phyloP scores from a whole-genome alignment of 2,329 filamentous ascomycete genomes.

The Diaporthe velutina region DNA sequence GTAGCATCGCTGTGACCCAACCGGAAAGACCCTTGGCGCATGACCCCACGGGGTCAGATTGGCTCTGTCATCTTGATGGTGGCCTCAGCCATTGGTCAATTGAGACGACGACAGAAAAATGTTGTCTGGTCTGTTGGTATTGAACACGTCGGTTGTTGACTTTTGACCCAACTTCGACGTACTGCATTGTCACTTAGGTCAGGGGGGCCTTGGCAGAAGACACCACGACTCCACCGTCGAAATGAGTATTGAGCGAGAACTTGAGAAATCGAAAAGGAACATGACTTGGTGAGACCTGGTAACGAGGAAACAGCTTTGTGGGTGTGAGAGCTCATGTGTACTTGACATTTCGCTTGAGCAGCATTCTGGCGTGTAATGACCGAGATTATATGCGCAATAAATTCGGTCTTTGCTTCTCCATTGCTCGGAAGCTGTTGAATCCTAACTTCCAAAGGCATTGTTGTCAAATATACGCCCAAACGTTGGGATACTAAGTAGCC shows the following conservation, averaged over 20 bases:
- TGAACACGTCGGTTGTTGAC: constrained; percentile 10
- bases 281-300: not conserved
- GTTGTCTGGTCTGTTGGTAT: not conserved
- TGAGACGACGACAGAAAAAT: not conserved
- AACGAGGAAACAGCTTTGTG: not conserved
- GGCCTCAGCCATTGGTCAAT: constrained; percentile 17
- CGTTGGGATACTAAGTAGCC: not conserved
- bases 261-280: not conserved
- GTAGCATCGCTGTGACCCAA: constrained; percentile 5
- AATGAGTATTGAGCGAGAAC: not conserved
- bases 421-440: no score
- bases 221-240: not conserved
- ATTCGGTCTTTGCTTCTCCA: no score
- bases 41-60: constrained; percentile 21
- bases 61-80: constrained; percentile 10
- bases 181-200: not conserved
- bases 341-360: no score
- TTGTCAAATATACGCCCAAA: not conserved
- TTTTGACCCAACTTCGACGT: not conserved
- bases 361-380: not conserved
- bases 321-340: not conserved
- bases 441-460: no score
- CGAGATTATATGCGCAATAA: not conserved
- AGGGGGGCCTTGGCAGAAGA: constrained; percentile 17
- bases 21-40: constrained; percentile 10